Evolutionary conservation across 2,329 filamentous ascomycete genomes (phyloP), one percentile per base, ranked within the genome.

Genomic region (Microcyclospora pomicola): DNA sequence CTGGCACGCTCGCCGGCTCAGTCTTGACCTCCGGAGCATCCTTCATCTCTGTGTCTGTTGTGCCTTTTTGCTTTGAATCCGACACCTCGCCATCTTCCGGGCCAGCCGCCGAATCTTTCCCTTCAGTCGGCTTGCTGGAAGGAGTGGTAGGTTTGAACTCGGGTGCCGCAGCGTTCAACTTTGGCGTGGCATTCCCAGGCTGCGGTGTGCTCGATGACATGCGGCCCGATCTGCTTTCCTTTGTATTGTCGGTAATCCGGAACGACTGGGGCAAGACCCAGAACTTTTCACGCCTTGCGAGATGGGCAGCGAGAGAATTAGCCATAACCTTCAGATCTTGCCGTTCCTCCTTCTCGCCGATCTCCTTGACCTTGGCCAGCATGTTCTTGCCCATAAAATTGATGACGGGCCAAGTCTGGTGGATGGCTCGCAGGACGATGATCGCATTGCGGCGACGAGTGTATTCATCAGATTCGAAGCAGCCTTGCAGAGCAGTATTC

Each of bases 381-480:
- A 82, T 70, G 28, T 71, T 66, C 27, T 72, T 69, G 27, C 84
- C 91, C 71, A 93, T 88, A 59, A 85, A 91, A 53, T 93, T 85
- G 41, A 96, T 75, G 12, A 79, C 80, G 3, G 91, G 92, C 68
- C 94, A 98, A 51, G 77, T 72, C 36, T 85, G 77, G 15, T 84
- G 73, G 34, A 94, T 71, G 9, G 75, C 72, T 56, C 91, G 92
- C 42, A 98, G 68, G 3, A 96, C 71, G 41, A 82, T 91, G 48
- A 96, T 92, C 33, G 86, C 85, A 56, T 98, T 98, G 39, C 88
- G 79, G 55, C 96, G 93, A 59, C 95, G 87, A 81, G 95, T 95
- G 73, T 91, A 98, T 60, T 96, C 88, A 27, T 75, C 77, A 19
- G 80, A 80, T 13, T 76, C 75, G 34, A 98, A 69, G 56, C 88